A percentile compares a stretch with the other conserved stretches of the same genome.
Evolutionary conservation across 306 rosid species (phyloP).

Genomic region (Pyrus betulifolia): DNA sequence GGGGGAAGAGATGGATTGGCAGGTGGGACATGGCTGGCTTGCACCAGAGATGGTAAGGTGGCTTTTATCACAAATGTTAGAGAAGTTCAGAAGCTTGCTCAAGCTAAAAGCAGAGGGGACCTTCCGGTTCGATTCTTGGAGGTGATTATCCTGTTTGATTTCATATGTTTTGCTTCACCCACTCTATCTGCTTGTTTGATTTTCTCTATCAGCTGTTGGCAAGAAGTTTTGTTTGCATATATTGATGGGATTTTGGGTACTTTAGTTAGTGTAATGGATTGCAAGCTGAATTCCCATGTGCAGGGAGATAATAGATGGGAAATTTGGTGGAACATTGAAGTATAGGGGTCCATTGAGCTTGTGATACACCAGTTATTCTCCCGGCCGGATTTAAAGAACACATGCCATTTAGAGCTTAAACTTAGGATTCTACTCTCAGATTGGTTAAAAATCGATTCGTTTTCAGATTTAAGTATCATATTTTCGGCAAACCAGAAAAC

Average conservation of each 20-base stretch:
- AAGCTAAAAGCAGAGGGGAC: conserved; percentile 63
- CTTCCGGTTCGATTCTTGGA: conserved; percentile 57
- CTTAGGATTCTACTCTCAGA: no score
- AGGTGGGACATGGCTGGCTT: conserved; percentile 84
- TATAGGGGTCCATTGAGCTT: no score
- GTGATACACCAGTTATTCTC: no score
- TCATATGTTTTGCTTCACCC: not conserved
- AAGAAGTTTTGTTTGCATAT: not conserved
- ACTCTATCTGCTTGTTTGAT: conserved; percentile 13
- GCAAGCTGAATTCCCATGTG: not conserved
- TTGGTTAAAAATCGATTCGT: no score
- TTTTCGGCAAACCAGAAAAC: no score
- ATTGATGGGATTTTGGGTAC: not conserved
- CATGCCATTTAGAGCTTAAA: no score
- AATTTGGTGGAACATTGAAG: not conserved
- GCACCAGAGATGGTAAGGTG: conserved; percentile 38
- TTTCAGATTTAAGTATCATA: no score
- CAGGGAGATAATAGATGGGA: not conserved
- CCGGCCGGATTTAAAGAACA: no score
- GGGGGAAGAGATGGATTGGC: conserved; percentile 62
- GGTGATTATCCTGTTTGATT: conserved; percentile 22
- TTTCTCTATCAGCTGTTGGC: not conserved
- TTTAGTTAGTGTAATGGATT: no score
- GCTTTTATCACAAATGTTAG: conserved; percentile 75
- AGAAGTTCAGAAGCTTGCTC: conserved; percentile 32